Percentiles rank a stretch among this genome's conserved stretches.
phyloP scores from a whole-genome alignment of 2,329 filamentous ascomycete genomes.

The Microdochium paspali region DNA sequence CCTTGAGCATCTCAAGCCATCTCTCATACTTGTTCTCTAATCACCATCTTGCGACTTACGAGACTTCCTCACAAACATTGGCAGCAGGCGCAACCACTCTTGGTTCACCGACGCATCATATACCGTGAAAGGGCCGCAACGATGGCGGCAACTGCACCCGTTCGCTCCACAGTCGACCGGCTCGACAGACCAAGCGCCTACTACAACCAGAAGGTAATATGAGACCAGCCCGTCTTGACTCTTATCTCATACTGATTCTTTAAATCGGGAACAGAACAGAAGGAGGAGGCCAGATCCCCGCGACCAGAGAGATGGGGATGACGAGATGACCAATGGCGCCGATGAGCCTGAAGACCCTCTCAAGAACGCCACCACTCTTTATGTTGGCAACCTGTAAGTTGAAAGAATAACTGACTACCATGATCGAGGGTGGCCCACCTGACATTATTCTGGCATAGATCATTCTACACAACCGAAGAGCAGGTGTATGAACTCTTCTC shows the following conservation, averaged over 20 bases:
- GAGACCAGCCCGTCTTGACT: conserved; percentile 4
- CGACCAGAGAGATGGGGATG: conserved; percentile 46
- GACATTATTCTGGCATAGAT: conserved; percentile 37
- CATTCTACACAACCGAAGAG: conserved; percentile 97
- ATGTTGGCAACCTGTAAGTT: conserved; percentile 86
- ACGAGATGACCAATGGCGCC: conserved; percentile 28
- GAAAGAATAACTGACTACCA: neutral
- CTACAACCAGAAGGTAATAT: conserved; percentile 67
- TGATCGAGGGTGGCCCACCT: neutral
- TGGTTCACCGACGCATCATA: neutral
- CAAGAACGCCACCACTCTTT: conserved; percentile 83
- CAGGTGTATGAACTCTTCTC: conserved; percentile 96
- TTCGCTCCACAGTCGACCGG: conserved; percentile 71
- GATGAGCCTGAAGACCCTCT: conserved; percentile 67
- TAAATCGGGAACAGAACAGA: conserved; percentile 49
- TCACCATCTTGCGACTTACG: neutral
- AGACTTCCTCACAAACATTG: neutral
- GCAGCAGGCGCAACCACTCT: neutral
- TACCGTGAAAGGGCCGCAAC: neutral
- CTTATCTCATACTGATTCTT: conserved; percentile 2
- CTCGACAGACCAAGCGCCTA: conserved; percentile 94
- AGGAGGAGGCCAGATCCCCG: conserved; percentile 49
- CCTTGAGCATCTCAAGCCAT: neutral
- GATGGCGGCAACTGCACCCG: conserved; percentile 31
- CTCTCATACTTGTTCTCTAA: neutral